Conservation (phyloP, 1,139 yeast species). For the Pichia sp. region DNA sequence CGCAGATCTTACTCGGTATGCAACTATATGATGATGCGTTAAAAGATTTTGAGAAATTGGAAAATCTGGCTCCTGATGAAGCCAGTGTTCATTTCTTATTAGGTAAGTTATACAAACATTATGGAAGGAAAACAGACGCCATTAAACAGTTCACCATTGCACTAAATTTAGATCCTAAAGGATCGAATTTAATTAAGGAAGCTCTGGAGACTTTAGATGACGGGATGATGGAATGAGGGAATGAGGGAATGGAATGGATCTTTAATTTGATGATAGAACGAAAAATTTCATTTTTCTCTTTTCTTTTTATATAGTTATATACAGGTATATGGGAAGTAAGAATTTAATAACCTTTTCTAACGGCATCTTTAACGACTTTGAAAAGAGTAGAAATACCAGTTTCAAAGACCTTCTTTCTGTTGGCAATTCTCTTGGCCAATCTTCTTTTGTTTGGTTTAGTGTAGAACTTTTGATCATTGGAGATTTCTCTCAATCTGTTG, state of each 20-base stretch:
- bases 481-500: conserved; percentile 31
- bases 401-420: conserved; percentile 39
- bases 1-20: conserved; percentile 68
- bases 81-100: conserved; percentile 86
- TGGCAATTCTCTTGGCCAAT: conserved; percentile 33
- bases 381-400: conserved; percentile 40
- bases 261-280: background rate
- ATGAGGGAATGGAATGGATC: background rate
- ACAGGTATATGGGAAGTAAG: background rate
- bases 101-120: conserved; percentile 78
- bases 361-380: conserved; percentile 40
- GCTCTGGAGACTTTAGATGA: conserved; percentile 52
- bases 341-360: conserved; percentile 42
- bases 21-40: conserved; percentile 68
- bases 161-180: conserved; percentile 87
- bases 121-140: conserved; percentile 69
- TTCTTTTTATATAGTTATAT: no score
- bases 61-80: conserved; percentile 82
- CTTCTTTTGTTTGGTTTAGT: conserved; percentile 40
- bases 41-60: conserved; percentile 62
- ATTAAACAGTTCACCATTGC: conserved; percentile 85
- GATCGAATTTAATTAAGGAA: conserved; percentile 77
- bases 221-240: conserved; percentile 6
- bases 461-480: conserved; percentile 34
- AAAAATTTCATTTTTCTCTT: background rate